Evolutionary conservation across 306 rosid genomes (phyloP).

Genomic region (Rosa multiflora): DNA sequence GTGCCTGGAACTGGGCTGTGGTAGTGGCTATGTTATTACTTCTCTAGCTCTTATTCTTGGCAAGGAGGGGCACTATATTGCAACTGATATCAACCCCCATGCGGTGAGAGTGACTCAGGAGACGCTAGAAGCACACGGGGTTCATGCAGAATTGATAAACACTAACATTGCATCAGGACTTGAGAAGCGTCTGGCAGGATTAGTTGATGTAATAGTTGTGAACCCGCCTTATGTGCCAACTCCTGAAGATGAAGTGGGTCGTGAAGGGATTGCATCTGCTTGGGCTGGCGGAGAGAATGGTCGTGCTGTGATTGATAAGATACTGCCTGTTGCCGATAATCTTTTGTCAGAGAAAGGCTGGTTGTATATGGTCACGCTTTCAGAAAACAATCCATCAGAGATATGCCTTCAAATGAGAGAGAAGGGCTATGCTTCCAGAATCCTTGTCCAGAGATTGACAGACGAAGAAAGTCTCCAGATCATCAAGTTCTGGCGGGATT

Average conservation of each 20-base stretch:
- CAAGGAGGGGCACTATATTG: slow-evolving; percentile 58
- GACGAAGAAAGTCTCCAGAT: slow-evolving; percentile 91
- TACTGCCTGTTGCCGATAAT: slow-evolving; percentile 65
- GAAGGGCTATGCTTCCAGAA: slow-evolving; percentile 79
- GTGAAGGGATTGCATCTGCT: slow-evolving; percentile 71
- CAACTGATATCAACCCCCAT: slow-evolving; percentile 86
- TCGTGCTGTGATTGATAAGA: slow-evolving; percentile 72
- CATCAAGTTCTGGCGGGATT: slow-evolving; percentile 87
- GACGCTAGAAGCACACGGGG: slow-evolving; percentile 83
- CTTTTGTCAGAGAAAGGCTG: slow-evolving; percentile 88
- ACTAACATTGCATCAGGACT: slow-evolving; percentile 77
- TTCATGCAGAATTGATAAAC: slow-evolving; percentile 71
- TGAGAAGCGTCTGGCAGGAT: slow-evolving; percentile 72
- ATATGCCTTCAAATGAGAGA: slow-evolving; percentile 72
- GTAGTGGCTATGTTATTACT: slow-evolving; percentile 93
- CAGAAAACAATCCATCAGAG: slow-evolving; percentile 75
- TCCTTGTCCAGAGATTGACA: slow-evolving; percentile 81
- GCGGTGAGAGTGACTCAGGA: slow-evolving; percentile 67
- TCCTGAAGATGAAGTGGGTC: slow-evolving; percentile 88
- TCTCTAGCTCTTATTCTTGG: slow-evolving; percentile 91
- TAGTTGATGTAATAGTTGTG: slow-evolving; percentile 85
- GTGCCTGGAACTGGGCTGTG: slow-evolving; percentile 92
- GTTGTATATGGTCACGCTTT: slow-evolving; percentile 84
- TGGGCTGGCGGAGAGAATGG: slow-evolving; percentile 99
- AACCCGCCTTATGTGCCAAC: slow-evolving; percentile 98